Evolutionary conservation across 768 basidiomycete genomes (phyloP), one percentile per base, ranked within the genome.

Genomic region (Pleurotus pulmonarius): DNA sequence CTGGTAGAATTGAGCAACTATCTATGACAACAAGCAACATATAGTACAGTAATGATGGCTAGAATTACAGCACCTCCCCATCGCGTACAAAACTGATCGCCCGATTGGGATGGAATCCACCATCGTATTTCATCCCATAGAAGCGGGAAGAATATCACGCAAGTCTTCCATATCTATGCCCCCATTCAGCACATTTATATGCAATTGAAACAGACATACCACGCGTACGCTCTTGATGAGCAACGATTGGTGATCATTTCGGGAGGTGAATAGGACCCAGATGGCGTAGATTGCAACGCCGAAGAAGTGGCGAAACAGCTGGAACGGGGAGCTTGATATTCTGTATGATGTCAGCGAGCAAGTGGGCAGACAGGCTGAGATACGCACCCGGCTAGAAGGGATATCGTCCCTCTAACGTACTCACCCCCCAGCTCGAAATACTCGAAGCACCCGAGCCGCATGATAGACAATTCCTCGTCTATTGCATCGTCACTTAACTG

Each of bases 341-440:
- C 49, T 51, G 37, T n/a, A 12, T 76, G 57, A 95, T 82, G 13
- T 94, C 95, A 34, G 29, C 29, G 65, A 7, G 13, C 18, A 38
- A 55, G 39, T 45, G 29, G 58, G 44, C 46, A 15, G 25, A 38
- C 4, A 3, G 34, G 24, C 13, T 20, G 49, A n/a, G 58, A 3
- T 46, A 38, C 85, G 57, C 64, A 94, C 93, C 85, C 95, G 11
- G 94, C 86, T 11, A 99, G 83, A 3, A 99, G 79, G 7, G 87
- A 88, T 7, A 98, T 93, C 1, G 97, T 96, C 0, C 89, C 97
- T 43, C 82, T 78, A 53, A 97, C 69, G 61, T 92, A 91, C 62
- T 92, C 85, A 0, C 97, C 97, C 11, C 97, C 97, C 5, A 83
- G 79, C 67, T 96, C 92, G 63, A 99, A 97, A 72, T 98, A 99